Evolutionary conservation across 352 stramenopile species (phyloP).

Genomic region (Globisporangium irregulare): DNA sequence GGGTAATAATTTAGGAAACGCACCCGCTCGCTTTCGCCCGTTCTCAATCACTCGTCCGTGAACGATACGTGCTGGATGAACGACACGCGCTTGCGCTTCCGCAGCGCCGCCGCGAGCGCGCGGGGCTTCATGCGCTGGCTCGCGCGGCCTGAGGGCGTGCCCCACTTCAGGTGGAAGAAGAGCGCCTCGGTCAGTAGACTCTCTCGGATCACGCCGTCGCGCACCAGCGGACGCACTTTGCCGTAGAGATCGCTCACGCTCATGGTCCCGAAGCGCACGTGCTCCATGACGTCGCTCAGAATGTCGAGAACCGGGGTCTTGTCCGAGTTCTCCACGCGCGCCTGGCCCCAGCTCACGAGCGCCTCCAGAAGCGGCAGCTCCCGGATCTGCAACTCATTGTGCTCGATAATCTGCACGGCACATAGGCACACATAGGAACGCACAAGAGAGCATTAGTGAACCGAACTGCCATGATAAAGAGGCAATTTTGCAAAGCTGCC

Average conservation of each 20-base stretch:
- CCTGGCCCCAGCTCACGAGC: constrained; percentile 75
- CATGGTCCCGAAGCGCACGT: constrained; percentile 85
- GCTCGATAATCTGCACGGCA: constrained; percentile 46
- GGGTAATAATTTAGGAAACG: neutral
- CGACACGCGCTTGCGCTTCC: constrained; percentile 85
- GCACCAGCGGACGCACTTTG: constrained; percentile 78
- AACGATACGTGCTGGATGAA: constrained; percentile 90
- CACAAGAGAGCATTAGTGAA: neutral
- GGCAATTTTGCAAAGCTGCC: neutral
- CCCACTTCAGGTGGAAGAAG: constrained; percentile 87
- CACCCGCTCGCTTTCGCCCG: neutral
- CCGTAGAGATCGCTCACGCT: constrained; percentile 83
- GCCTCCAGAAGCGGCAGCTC: constrained; percentile 78
- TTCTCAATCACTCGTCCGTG: neutral
- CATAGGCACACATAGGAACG: neutral
- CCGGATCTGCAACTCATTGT: constrained; percentile 84
- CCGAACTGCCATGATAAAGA: neutral
- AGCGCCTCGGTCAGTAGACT: constrained; percentile 74
- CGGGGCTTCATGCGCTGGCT: constrained; percentile 64
- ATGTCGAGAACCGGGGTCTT: constrained; percentile 48
- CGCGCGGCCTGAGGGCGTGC: constrained; percentile 52
- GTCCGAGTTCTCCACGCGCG: constrained; percentile 48
- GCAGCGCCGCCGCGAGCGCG: constrained; percentile 51
- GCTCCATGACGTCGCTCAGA: constrained; percentile 75
- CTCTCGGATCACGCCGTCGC: constrained; percentile 63